Evolutionary conservation across 495 filamentous ascomycete genomes (phyloP).

Genomic region (Sporormia fimetaria): DNA sequence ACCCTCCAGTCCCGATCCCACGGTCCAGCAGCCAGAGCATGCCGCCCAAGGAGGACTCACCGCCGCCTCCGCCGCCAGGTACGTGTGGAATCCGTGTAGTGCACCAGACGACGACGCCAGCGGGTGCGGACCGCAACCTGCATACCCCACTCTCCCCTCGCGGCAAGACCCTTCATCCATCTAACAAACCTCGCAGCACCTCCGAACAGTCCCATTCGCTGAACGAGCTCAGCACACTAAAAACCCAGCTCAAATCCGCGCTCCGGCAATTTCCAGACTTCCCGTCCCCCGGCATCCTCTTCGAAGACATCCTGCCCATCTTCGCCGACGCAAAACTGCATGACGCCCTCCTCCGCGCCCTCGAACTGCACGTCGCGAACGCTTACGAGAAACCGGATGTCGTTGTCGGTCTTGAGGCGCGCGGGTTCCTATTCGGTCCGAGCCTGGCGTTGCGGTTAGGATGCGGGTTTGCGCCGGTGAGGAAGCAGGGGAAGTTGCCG

Average conservation of each 20-base stretch:
- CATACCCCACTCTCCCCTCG: constrained; percentile 5
- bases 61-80: constrained; percentile 35
- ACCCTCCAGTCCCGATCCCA: constrained; percentile 29
- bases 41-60: constrained; percentile 33
- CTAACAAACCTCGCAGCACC: constrained; percentile 47
- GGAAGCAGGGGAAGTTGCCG: constrained; percentile 94
- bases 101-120: no score
- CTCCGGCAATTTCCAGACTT: constrained; percentile 84
- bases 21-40: constrained; percentile 17
- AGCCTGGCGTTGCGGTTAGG: constrained; percentile 74
- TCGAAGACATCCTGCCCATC: constrained; percentile 96
- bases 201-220: no score
- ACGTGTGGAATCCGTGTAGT: no score
- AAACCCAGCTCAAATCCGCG: constrained; percentile 56
- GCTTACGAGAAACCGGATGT: constrained; percentile 63
- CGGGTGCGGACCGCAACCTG: no score
- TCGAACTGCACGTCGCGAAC: constrained; percentile 68
- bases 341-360: constrained; percentile 64
- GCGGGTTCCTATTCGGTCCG: constrained; percentile 93
- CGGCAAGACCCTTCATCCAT: not conserved
- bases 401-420: constrained; percentile 83
- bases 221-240: no score
- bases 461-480: constrained; percentile 84
- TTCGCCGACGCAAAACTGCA: constrained; percentile 75
- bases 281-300: constrained; percentile 84